Base-by-base conservation (phyloP, 2,329 filamentous ascomycete genomes). In the Gaeumannomyces sp. region DNA sequence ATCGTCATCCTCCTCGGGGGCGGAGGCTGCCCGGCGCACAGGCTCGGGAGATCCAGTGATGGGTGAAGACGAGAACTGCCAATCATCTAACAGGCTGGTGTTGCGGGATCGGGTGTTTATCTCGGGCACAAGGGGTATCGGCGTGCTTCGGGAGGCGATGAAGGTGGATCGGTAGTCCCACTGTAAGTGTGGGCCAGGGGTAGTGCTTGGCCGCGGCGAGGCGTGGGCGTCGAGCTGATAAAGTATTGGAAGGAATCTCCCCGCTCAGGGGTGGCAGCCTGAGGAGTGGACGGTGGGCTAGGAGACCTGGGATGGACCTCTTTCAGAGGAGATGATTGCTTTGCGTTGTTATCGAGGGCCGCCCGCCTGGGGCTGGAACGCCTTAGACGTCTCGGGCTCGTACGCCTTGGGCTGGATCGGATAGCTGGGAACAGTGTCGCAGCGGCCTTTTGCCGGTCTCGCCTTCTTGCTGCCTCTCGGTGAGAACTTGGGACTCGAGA, bases 381-480 rank as follows among this genome's bases (percentile, higher is more conserved):
- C 45, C 62, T 50, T 10, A n/a, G 33, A 6, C 64, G 56, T 53
- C 69, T 68, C 38, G 38, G 38, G 16, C 38, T 45, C 16, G 38
- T 45, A 2, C 64, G 56, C 57, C 69, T 68, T 35, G 81, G 78
- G 67, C 82, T 88, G 1, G 87, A 88, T 35, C 81, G 81, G 31
- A 93, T 80, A 27, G 89, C 85, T 1, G 89, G 82, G 69, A 93
- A 94, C 67, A 94, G 79, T 0, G 81, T 81, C 6, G 85, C 83
- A 29, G 83, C 84, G 68, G 89, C 86, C 60, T 82, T 82, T 72
- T 96, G 92, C 62, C 89, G 83, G 70, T 91, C 87, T 60, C 87
- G 85, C 58, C 86, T 70, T 96, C 92, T 71, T 83, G 89, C 73
- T 96, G 92, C 59, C 87, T 85, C 50, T 93, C 90, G 0, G 92